Evolutionary conservation across 2,329 filamentous ascomycete species (phyloP).

Genomic region (Neofusicoccum sp.): DNA sequence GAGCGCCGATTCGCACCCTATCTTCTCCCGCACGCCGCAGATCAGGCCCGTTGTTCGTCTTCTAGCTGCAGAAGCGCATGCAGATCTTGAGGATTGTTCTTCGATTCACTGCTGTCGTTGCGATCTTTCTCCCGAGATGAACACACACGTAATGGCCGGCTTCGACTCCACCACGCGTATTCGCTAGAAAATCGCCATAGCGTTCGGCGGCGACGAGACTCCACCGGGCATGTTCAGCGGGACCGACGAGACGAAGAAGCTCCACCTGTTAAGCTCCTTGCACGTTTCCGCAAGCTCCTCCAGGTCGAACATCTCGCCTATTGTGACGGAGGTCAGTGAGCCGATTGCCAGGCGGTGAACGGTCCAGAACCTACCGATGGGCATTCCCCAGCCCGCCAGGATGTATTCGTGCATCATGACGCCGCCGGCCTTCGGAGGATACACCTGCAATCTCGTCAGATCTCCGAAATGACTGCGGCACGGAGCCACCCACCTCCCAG

Average conservation of each 20-base stretch:
- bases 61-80: too few relatives aligned
- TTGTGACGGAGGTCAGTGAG: background rate
- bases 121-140: background rate
- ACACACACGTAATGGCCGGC: background rate
- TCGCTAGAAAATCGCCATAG: conserved; percentile 40
- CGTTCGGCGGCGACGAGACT: conserved; percentile 42
- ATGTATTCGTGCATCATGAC: conserved; percentile 43
- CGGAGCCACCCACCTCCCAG: conserved; percentile 44
- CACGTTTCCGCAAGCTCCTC: conserved; percentile 57
- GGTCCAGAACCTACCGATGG: conserved; percentile 30
- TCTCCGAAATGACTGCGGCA: background rate
- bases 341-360: background rate
- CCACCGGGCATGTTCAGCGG: conserved; percentile 56
- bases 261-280: conserved; percentile 56
- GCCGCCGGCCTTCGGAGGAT: conserved; percentile 6
- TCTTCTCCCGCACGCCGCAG: background rate
- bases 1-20: background rate
- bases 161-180: background rate
- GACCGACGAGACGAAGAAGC: conserved; percentile 63
- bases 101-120: too few relatives aligned
- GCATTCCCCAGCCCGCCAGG: conserved; percentile 55
- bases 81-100: too few relatives aligned
- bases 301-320: conserved; percentile 48
- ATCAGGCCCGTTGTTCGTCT: background rate
- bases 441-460: conserved; percentile 3